These are phyloP conservation scores for Rhodocollybia butyracea DNA, from an alignment of 768 basidiomycete species.

Conservation along the genomic window DNA sequence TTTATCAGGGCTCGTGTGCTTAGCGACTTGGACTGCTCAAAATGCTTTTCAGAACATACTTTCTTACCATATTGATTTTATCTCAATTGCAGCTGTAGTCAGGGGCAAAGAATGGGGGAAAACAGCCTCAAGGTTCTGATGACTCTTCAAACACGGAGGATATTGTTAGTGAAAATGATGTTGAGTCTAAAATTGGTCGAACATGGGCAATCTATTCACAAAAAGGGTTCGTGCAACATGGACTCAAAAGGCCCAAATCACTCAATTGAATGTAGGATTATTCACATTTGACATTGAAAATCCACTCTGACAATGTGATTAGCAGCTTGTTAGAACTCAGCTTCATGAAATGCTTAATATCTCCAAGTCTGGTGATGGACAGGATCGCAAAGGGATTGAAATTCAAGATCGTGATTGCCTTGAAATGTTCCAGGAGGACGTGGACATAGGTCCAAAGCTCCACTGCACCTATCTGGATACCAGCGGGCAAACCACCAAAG, in stretches of 20 bases:
- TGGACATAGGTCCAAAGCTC: not conserved
- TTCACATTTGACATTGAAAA: not conserved
- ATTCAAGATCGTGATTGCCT: not conserved
- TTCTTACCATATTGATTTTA: too few species aligned
- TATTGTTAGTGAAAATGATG: not conserved
- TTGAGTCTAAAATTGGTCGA: not conserved
- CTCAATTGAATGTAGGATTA: not conserved
- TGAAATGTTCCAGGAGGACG: not conserved
- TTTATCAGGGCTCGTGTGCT: too few species aligned
- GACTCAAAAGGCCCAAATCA: not conserved
- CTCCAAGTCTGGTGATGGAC: not conserved
- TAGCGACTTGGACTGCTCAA: too few species aligned
- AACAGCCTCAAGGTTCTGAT: not conserved
- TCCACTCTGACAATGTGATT: not conserved
- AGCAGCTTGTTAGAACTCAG: not conserved
- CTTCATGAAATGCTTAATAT: not conserved
- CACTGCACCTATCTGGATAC: not conserved
- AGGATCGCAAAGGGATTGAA: not conserved
- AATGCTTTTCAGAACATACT: too few species aligned
- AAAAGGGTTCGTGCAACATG: not conserved
- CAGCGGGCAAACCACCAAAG: not conserved
- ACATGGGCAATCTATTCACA: not conserved
- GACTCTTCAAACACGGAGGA: not conserved
- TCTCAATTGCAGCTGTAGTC: too few species aligned
- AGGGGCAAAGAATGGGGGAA: too few species aligned